A percentile compares a stretch with the other conserved stretches of the same genome.
Evolutionary conservation across 2,329 filamentous ascomycete genomes (phyloP).

Genomic region (Massarina eburnea): DNA sequence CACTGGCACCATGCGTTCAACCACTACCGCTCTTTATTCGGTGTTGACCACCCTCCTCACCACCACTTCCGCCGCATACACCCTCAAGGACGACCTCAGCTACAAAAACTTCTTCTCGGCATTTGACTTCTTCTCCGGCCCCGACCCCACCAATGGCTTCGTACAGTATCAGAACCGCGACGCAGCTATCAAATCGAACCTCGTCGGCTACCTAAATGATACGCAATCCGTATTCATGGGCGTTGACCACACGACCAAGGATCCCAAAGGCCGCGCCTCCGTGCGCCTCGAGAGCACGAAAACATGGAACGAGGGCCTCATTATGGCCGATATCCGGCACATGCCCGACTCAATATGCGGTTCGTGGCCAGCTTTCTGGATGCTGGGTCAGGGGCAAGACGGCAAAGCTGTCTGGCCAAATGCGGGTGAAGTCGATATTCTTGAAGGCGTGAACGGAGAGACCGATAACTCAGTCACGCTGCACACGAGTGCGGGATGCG

Average conservation of each 20-base stretch:
- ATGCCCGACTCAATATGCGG: slow-evolving; percentile 38
- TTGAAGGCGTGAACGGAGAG: slow-evolving; percentile 40
- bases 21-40: neutral
- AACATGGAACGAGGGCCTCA: slow-evolving; percentile 31
- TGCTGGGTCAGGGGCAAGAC: slow-evolving; percentile 23
- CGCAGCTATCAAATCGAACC: slow-evolving; percentile 12
- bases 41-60: neutral
- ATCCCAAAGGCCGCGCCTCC: slow-evolving; percentile 27
- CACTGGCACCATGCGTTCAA: slow-evolving; percentile 1
- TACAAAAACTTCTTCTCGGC: slow-evolving; percentile 35
- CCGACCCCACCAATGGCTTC: slow-evolving; percentile 34
- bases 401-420: slow-evolving; percentile 16
- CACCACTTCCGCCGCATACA: slow-evolving; percentile 13
- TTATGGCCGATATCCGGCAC: slow-evolving; percentile 38
- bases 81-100: slow-evolving; percentile 28
- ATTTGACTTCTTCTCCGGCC: slow-evolving; percentile 33
- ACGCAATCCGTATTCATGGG: slow-evolving; percentile 40
- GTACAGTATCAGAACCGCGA: slow-evolving; percentile 29
- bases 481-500: slow-evolving; percentile 32
- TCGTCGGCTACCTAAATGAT: slow-evolving; percentile 22
- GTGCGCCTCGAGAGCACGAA: slow-evolving; percentile 36
- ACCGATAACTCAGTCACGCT: slow-evolving; percentile 31
- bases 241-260: slow-evolving; percentile 43
- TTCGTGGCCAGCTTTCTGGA: slow-evolving; percentile 39
- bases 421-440: slow-evolving; percentile 39